Conservation (phyloP, 257 asterid species). For the Nicotiana obtusifolia region DNA sequence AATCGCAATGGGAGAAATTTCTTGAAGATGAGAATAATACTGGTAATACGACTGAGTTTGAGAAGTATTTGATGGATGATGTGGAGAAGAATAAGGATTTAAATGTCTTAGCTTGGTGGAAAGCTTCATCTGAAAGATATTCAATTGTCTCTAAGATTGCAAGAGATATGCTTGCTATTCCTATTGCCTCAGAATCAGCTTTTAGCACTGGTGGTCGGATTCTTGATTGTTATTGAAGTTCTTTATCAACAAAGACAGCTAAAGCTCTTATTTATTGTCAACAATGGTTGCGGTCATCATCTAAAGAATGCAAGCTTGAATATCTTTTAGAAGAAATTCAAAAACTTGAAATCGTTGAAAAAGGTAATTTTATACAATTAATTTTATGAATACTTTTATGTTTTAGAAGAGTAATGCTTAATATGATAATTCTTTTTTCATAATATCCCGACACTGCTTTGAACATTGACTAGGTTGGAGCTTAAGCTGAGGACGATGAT, state of each 20-base stretch:
- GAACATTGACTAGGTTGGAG: too few relatives aligned
- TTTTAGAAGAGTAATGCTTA: too few relatives aligned
- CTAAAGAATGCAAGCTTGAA: background rate
- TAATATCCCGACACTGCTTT: too few relatives aligned
- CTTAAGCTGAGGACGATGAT: too few relatives aligned
- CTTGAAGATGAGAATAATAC: background rate
- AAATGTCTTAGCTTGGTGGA: background rate
- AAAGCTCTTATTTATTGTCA: background rate
- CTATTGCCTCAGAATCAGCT: background rate
- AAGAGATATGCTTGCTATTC: conserved; percentile 1
- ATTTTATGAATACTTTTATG: background rate
- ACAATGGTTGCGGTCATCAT: background rate
- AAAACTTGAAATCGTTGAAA: background rate
- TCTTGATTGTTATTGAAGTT: background rate
- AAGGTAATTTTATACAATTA: background rate
- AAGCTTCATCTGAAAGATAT: background rate
- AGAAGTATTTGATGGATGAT: background rate
- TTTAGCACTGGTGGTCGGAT: background rate
- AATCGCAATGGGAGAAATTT: background rate
- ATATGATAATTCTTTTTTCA: too few relatives aligned
- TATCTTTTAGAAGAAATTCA: background rate
- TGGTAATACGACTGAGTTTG: background rate
- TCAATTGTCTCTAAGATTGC: conserved; percentile 9
- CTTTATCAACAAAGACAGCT: background rate
- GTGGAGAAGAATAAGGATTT: background rate